Evolutionary conservation across 1,284 basidiomycete species (phyloP).

Genomic region (Melampsora medusae): DNA sequence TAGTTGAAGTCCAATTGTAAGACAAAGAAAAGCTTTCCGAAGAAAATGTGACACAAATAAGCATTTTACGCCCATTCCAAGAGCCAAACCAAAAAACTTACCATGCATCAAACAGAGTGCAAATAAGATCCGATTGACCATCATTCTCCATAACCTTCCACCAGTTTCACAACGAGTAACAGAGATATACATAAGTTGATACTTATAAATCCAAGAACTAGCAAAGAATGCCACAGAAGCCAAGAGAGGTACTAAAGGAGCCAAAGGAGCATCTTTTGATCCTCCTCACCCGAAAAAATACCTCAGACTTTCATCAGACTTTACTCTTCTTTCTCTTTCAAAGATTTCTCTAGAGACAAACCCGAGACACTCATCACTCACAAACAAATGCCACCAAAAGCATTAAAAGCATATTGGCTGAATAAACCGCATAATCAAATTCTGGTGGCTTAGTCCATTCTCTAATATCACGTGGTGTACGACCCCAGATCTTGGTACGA

Average conservation of each 20-base stretch:
- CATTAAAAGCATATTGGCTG: conserved; percentile 39
- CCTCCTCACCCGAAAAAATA: neutral
- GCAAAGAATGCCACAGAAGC: conserved; percentile 77
- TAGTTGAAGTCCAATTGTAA: conserved; percentile 36
- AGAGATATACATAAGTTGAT: conserved; percentile 55
- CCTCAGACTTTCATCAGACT: neutral
- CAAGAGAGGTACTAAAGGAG: conserved; percentile 69
- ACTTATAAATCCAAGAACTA: conserved; percentile 47
- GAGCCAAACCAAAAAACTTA: conserved; percentile 51
- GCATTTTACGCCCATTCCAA: conserved; percentile 8
- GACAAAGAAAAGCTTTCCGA: conserved; percentile 21
- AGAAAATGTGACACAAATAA: neutral
- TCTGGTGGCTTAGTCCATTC: conserved; percentile 93
- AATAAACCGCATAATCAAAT: conserved; percentile 83
- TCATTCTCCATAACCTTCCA: conserved; percentile 53
- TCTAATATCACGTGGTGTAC: conserved; percentile 90
- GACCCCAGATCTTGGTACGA: conserved; percentile 80
- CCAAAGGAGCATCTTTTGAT: conserved; percentile 71
- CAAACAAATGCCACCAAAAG: conserved; percentile 44
- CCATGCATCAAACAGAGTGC: conserved; percentile 53
- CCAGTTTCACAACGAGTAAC: conserved; percentile 54
- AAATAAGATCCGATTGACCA: conserved; percentile 52
- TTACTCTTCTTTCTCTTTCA: too few relatives aligned
- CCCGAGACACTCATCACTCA: neutral
- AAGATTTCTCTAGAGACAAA: neutral